Conservation (phyloP, 2,329 filamentous ascomycete genomes). For the Diplodia seriata region DNA sequence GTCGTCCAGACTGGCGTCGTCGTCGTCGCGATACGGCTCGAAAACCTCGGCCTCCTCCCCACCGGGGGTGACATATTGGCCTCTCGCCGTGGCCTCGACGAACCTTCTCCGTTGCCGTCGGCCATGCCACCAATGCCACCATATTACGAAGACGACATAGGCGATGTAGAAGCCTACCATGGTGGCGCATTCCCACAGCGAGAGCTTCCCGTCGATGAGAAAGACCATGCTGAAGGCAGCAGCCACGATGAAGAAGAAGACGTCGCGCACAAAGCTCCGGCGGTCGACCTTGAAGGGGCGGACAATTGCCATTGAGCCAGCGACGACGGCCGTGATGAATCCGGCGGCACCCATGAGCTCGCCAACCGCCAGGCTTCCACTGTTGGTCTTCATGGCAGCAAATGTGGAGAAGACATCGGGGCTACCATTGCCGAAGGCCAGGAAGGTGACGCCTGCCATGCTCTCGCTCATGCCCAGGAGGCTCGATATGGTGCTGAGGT, state of each 20-base stretch:
- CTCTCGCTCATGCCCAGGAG: slow-evolving; percentile 94
- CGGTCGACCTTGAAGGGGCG: slow-evolving; percentile 90
- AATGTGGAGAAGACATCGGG: slow-evolving; percentile 99
- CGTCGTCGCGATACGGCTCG: slow-evolving; percentile 60
- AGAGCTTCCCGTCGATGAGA: slow-evolving; percentile 80
- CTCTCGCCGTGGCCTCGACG: slow-evolving; percentile 74
- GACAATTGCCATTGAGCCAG: slow-evolving; percentile 96
- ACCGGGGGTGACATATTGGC: slow-evolving; percentile 71
- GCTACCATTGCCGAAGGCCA: slow-evolving; percentile 97
- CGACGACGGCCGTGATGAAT: slow-evolving; percentile 96
- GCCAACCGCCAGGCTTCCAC: slow-evolving; percentile 93
- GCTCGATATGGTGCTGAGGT: slow-evolving; percentile 88
- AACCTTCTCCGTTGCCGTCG: slow-evolving; percentile 67
- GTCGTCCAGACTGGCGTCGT: slow-evolving; percentile 50
- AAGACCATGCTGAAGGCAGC: slow-evolving; percentile 88
- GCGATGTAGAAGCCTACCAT: slow-evolving; percentile 94
- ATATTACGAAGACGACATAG: slow-evolving; percentile 87
- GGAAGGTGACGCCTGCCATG: slow-evolving; percentile 91
- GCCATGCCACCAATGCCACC: slow-evolving; percentile 87
- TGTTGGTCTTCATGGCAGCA: slow-evolving; percentile 95
- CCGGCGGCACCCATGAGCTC: slow-evolving; percentile 93
- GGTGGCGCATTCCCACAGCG: slow-evolving; percentile 84
- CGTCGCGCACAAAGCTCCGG: slow-evolving; percentile 88
- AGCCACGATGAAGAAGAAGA: slow-evolving; percentile 88
- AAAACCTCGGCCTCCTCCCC: slow-evolving; percentile 66